Evolutionary conservation across 1,284 basidiomycete genomes (phyloP).

Genomic region (Microbotryum intermedium): DNA sequence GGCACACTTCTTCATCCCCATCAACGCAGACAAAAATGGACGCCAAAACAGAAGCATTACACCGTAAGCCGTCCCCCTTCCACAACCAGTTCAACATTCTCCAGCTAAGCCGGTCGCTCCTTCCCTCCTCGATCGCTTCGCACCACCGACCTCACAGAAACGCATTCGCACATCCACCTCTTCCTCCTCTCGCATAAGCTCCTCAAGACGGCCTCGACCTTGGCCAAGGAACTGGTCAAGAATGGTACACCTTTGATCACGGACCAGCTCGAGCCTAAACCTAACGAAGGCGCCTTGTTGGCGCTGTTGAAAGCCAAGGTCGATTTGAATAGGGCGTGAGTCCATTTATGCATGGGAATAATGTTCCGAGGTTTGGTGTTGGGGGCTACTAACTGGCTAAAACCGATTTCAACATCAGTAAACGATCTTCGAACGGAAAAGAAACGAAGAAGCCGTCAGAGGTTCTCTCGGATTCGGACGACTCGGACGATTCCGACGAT

Average conservation of each 20-base stretch:
- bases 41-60: constrained; percentile 4
- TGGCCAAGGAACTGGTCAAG: constrained; percentile 28
- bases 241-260: constrained; percentile 5
- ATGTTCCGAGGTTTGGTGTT: no score
- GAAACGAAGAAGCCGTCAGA: constrained; percentile 37
- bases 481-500: no score
- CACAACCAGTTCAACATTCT: no score
- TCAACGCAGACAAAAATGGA: neutral
- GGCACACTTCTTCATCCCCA: no score
- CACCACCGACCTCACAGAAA: constrained; percentile 44
- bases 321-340: no score
- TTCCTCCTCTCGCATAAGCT: constrained; percentile 58
- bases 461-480: constrained; percentile 1
- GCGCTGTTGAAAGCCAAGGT: no score
- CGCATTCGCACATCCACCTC: constrained; percentile 61
- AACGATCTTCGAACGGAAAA: neutral
- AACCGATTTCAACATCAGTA: neutral
- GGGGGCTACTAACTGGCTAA: no score
- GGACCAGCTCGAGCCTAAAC: neutral
- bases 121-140: neutral
- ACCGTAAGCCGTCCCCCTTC: constrained; percentile 2
- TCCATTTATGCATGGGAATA: no score
- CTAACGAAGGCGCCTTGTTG: no score
- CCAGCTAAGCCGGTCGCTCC: no score
- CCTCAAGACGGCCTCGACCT: constrained; percentile 45